Conservation (phyloP, 129 eudicot genomes). For the Ambrosia artemisiifolia region DNA sequence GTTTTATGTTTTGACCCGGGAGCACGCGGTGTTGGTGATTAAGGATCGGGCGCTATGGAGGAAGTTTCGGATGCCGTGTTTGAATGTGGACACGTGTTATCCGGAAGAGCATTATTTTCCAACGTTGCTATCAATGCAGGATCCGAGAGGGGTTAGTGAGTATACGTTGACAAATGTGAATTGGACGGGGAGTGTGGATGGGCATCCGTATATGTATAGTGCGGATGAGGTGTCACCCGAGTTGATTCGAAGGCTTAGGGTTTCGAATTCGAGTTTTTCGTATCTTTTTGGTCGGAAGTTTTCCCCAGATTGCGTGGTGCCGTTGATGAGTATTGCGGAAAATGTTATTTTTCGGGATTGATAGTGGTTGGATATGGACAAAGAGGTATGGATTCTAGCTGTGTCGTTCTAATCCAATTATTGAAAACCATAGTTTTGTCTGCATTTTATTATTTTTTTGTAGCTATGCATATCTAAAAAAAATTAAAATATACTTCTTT, state of each 20-base stretch:
- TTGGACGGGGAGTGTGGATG: conserved; percentile 63
- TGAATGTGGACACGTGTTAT: conserved; percentile 58
- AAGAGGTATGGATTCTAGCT: conserved; percentile 19
- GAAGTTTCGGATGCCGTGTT: conserved; percentile 62
- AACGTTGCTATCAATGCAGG: conserved; percentile 76
- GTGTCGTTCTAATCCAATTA: conserved; percentile 10
- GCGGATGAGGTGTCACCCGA: conserved; percentile 56
- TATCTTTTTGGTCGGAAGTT: conserved; percentile 72
- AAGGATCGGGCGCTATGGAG: conserved; percentile 60
- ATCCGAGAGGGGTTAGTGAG: conserved; percentile 51
- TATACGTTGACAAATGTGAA: conserved; percentile 71
- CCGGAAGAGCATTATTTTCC: conserved; percentile 91
- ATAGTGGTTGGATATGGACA: conserved; percentile 9
- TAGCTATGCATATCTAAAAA: background rate
- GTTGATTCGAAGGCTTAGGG: conserved; percentile 41
- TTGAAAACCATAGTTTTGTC: background rate
- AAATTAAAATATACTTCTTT: no score
- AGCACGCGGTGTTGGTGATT: conserved; percentile 44
- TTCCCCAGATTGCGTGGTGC: conserved; percentile 61
- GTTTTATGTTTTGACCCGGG: conserved; percentile 47
- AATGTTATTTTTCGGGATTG: conserved; percentile 57
- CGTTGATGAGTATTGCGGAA: conserved; percentile 49
- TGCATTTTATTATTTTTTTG: background rate
- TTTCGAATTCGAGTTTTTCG: conserved; percentile 48
- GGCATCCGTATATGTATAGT: conserved; percentile 63